Conservation (phyloP, 495 filamentous ascomycete genomes). For the Hypoxylon lenormandii region DNA sequence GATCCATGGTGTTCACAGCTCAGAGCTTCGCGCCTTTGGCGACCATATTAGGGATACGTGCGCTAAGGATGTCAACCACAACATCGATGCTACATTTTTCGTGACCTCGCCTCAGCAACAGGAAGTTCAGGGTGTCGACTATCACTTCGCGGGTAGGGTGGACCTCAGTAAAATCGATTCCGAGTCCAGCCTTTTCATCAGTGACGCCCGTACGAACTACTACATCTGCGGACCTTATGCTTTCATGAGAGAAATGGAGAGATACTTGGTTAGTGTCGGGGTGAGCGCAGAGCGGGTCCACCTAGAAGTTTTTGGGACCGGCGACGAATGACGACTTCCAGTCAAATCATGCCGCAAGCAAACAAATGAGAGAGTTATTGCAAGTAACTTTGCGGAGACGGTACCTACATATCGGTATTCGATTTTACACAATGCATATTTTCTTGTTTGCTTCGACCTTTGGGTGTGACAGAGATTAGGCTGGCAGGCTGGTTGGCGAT, state of each 20-base stretch:
- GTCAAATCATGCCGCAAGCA: not conserved
- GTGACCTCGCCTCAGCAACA: slow-evolving; percentile 52
- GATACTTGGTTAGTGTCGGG: slow-evolving; percentile 62
- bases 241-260: slow-evolving; percentile 72
- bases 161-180: slow-evolving; percentile 66
- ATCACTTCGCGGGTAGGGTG: slow-evolving; percentile 67
- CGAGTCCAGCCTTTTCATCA: slow-evolving; percentile 65
- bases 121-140: slow-evolving; percentile 68
- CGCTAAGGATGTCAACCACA: slow-evolving; percentile 50
- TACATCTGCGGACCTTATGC: slow-evolving; percentile 74
- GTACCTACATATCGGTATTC: too few relatives aligned
- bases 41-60: slow-evolving; percentile 63
- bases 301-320: slow-evolving; percentile 77
- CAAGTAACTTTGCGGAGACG: not conserved
- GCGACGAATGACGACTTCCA: slow-evolving; percentile 49
- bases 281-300: slow-evolving; percentile 68
- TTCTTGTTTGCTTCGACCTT: too few relatives aligned
- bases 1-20: slow-evolving; percentile 70
- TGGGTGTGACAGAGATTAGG: too few relatives aligned
- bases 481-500: too few relatives aligned
- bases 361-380: not conserved
- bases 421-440: too few relatives aligned
- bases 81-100: slow-evolving; percentile 58
- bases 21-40: slow-evolving; percentile 64
- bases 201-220: slow-evolving; percentile 68